Evolutionary conservation across 768 basidiomycete genomes (phyloP).

Genomic region (Phanerochaete sordida): DNA sequence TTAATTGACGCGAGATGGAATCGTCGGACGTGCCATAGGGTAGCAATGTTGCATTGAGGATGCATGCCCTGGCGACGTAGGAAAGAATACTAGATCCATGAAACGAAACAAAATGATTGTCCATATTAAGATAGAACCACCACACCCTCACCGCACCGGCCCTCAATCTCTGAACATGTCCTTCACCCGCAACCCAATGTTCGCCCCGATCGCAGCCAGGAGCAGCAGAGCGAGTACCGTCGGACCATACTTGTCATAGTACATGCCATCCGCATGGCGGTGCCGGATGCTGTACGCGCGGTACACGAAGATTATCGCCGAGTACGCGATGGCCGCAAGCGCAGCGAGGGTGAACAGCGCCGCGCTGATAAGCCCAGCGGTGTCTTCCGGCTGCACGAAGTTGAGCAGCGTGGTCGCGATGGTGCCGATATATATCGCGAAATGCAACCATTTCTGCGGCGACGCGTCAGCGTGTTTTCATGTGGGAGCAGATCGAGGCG

Average conservation of each 20-base stretch:
- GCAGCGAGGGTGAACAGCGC: constrained; percentile 88
- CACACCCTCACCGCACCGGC: not conserved
- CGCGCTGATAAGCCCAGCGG: constrained; percentile 80
- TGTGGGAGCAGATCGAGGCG: not conserved
- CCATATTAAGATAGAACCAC: not conserved
- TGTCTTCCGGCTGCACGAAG: constrained; percentile 71
- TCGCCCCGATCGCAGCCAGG: constrained; percentile 66
- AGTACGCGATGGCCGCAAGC: constrained; percentile 83
- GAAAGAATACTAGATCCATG: not conserved
- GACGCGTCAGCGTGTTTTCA: no score
- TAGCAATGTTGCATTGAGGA: no score
- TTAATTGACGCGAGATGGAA: no score
- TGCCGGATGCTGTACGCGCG: constrained; percentile 66
- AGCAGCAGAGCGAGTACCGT: constrained; percentile 69
- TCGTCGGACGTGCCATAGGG: no score
- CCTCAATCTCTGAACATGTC: constrained; percentile 37
- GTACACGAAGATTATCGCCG: constrained; percentile 76
- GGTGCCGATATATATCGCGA: constrained; percentile 80
- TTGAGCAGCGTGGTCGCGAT: constrained; percentile 90
- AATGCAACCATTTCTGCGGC: constrained; percentile 93
- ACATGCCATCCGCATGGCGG: constrained; percentile 73
- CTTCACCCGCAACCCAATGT: constrained; percentile 64
- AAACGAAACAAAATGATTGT: not conserved
- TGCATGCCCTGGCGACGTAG: no score
- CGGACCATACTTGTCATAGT: constrained; percentile 89